These are phyloP conservation scores for Sporothrix inflata DNA, from an alignment of 2,329 filamentous ascomycete species.

Conservation along the genomic window DNA sequence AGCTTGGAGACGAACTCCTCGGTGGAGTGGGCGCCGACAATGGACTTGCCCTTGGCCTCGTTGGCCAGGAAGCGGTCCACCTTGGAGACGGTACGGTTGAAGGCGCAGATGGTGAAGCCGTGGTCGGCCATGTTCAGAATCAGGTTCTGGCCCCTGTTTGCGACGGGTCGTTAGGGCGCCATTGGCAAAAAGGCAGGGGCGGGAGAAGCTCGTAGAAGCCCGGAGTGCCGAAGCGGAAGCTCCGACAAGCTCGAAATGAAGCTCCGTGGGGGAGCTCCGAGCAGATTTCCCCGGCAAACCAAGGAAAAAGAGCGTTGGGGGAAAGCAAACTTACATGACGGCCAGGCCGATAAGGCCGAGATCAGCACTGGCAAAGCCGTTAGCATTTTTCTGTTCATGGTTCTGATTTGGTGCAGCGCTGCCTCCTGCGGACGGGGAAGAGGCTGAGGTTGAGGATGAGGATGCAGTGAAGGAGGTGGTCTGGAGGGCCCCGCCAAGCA, in stretches of 20 bases:
- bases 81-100: slow-evolving; percentile 98
- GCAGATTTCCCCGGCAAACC: background rate
- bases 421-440: background rate
- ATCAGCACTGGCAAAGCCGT: slow-evolving; percentile 71
- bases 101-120: slow-evolving; percentile 95
- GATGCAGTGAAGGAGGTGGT: slow-evolving; percentile 39
- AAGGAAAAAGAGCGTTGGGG: background rate
- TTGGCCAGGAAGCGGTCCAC: slow-evolving; percentile 92
- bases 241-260: background rate
- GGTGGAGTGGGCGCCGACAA: slow-evolving; percentile 89
- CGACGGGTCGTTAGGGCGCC: slow-evolving; percentile 6
- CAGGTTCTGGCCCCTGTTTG: slow-evolving; percentile 73
- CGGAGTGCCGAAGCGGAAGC: background rate
- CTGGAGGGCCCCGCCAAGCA: slow-evolving; percentile 64
- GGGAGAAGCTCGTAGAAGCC: background rate
- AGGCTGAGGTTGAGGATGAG: slow-evolving; percentile 28
- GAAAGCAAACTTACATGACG: slow-evolving; percentile 68
- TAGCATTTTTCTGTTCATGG: slow-evolving; percentile 53
- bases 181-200: background rate
- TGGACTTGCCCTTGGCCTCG: slow-evolving; percentile 92
- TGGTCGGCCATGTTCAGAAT: slow-evolving; percentile 89
- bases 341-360: slow-evolving; percentile 91
- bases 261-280: background rate
- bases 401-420: slow-evolving; percentile 24
- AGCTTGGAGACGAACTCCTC: slow-evolving; percentile 96